Evolutionary conservation across 108 stramenopile species (phyloP).

Genomic region (Pseudonitzschia multistriata): DNA sequence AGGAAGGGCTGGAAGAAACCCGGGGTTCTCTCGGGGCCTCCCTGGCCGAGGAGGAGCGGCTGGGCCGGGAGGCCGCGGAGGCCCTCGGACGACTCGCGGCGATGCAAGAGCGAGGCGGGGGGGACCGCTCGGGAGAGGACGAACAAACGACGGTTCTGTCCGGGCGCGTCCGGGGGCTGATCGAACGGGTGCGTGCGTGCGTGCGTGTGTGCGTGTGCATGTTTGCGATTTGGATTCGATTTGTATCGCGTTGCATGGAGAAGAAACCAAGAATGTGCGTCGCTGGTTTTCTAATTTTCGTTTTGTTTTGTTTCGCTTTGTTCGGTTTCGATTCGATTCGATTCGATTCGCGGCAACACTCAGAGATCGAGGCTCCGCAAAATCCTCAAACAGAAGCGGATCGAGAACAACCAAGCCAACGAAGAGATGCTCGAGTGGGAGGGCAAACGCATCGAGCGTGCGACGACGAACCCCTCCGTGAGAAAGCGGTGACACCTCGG

Average conservation of each 20-base stretch:
- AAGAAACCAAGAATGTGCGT: no score
- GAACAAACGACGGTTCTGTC: conserved; percentile 3
- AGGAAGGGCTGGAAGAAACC: neutral
- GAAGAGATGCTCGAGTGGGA: conserved; percentile 16
- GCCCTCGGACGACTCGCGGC: neutral
- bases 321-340: neutral
- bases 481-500: neutral
- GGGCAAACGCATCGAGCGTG: conserved; percentile 6
- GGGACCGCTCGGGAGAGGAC: neutral
- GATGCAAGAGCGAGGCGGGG: neutral
- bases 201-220: neutral
- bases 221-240: neutral
- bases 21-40: no score
- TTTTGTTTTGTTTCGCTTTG: neutral
- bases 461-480: neutral
- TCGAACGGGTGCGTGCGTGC: conserved; percentile 6
- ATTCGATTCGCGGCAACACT: neutral
- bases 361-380: conserved; percentile 10
- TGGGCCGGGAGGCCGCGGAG: neutral
- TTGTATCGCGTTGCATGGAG: no score
- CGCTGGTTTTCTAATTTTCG: no score
- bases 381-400: neutral
- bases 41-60: neutral
- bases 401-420: conserved; percentile 4
- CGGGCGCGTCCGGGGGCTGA: neutral